phyloP scores from a whole-genome alignment of 805 yeast genomes.

The Starmerella asiatica region DNA sequence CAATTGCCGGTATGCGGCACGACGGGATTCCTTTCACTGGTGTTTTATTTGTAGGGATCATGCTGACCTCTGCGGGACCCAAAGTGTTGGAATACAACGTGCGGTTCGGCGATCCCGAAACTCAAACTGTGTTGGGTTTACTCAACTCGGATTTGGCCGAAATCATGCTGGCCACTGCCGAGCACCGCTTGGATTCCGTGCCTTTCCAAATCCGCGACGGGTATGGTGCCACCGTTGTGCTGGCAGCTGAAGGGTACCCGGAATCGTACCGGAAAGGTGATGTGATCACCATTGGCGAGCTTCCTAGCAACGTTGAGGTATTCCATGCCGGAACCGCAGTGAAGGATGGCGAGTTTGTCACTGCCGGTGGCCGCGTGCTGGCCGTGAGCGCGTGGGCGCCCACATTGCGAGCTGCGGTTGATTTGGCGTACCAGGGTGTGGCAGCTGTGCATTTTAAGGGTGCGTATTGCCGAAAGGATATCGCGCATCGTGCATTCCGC shows the following conservation, averaged over 20 bases:
- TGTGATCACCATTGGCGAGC: constrained; percentile 41
- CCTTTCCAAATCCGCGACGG: constrained; percentile 36
- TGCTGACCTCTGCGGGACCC: constrained; percentile 79
- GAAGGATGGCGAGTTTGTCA: constrained; percentile 40
- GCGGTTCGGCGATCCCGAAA: constrained; percentile 98
- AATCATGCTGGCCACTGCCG: constrained; percentile 84
- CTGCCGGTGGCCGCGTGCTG: constrained; percentile 94
- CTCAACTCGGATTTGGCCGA: constrained; percentile 87
- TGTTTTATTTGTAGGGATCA: constrained; percentile 86
- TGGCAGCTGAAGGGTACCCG: constrained; percentile 97
- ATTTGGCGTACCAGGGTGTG: constrained; percentile 75
- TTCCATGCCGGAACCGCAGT: constrained; percentile 94
- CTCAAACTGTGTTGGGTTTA: constrained; percentile 88
- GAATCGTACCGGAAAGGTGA: constrained; percentile 77
- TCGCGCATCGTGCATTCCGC: constrained; percentile 91
- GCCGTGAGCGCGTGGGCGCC: constrained; percentile 81
- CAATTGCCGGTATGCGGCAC: constrained; percentile 88
- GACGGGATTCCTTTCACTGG: constrained; percentile 96
- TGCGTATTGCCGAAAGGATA: constrained; percentile 79
- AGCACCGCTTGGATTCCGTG: constrained; percentile 82
- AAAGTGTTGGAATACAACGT: constrained; percentile 94
- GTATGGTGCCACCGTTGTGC: constrained; percentile 81
- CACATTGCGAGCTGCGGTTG: constrained; percentile 66
- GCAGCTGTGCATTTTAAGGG: constrained; percentile 56
- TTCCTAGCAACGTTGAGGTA: constrained; percentile 50